Percentiles rank a stretch among this genome's conserved stretches.
Evolutionary conservation across 768 basidiomycete genomes (phyloP).

Genomic region (Leccinum rimulosum): DNA sequence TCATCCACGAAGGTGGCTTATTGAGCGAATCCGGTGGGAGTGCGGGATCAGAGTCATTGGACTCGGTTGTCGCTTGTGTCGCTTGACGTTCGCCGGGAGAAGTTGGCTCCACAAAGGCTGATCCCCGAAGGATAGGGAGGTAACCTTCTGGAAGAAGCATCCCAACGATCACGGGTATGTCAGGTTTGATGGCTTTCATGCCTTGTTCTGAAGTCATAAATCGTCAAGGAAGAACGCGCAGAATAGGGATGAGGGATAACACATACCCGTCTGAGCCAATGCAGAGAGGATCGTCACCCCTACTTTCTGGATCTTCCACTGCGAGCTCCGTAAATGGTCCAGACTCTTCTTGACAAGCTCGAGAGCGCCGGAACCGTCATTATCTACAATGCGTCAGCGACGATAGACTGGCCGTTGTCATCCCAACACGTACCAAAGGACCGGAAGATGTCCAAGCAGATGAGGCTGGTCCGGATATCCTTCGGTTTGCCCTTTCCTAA

Average conservation of each 20-base stretch:
- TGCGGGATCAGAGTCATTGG: not conserved
- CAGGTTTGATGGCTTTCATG: not conserved
- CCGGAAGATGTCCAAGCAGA: slow-evolving; percentile 24
- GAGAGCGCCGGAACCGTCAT: not conserved
- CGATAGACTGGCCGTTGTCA: no score
- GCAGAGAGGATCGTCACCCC: slow-evolving; percentile 25
- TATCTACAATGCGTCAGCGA: not conserved
- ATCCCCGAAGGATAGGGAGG: not conserved
- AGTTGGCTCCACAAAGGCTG: not conserved
- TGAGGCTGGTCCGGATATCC: slow-evolving; percentile 22
- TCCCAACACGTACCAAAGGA: slow-evolving; percentile 16
- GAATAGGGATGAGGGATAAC: not conserved
- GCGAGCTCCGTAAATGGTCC: not conserved
- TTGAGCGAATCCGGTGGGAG: not conserved
- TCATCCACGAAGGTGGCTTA: not conserved
- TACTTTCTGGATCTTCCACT: slow-evolving; percentile 23
- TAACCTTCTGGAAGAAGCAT: not conserved
- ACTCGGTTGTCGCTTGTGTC: not conserved
- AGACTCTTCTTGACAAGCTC: slow-evolving; percentile 6
- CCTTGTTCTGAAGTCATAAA: not conserved
- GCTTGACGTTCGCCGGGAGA: not conserved
- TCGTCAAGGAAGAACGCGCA: not conserved
- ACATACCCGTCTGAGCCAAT: slow-evolving; percentile 19
- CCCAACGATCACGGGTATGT: not conserved
- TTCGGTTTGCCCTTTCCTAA: slow-evolving; percentile 12